A percentile compares a stretch with the other conserved stretches of the same genome.
phyloP scores from a whole-genome alignment of 306 rosid genomes.

The Pyrus betulifolia region DNA sequence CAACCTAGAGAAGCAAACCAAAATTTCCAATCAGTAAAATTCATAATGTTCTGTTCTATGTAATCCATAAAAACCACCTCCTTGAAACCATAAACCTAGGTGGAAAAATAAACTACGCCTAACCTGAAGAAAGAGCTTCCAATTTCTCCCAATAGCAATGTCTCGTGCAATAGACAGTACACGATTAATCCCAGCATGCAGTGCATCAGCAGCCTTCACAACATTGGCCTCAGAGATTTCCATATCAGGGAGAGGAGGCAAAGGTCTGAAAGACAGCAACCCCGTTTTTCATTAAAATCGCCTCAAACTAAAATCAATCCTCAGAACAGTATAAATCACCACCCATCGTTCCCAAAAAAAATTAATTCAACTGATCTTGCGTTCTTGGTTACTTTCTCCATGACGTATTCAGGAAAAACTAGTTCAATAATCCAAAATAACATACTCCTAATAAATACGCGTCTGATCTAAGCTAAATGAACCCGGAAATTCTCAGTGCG shows the following conservation, averaged over 20 bases:
- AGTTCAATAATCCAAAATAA: neutral
- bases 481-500: neutral
- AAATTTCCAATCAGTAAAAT: neutral
- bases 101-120: neutral
- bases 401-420: neutral
- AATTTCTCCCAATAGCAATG: conserved; percentile 72
- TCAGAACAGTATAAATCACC: neutral
- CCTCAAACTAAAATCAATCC: conserved; percentile 5
- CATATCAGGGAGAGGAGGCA: conserved; percentile 93
- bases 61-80: neutral
- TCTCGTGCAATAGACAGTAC: conserved; percentile 61
- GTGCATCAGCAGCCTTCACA: conserved; percentile 44
- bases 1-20: conserved; percentile 46
- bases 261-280: conserved; percentile 54
- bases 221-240: conserved; percentile 73
- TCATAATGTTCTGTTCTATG: neutral
- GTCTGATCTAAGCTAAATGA: neutral
- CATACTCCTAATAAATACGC: neutral
- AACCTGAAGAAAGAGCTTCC: conserved; percentile 65
- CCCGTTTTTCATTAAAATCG: neutral
- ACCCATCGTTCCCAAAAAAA: neutral
- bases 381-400: neutral
- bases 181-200: conserved; percentile 57
- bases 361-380: too few species aligned
- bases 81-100: neutral